Evolutionary conservation across 2,329 filamentous ascomycete genomes (phyloP), one percentile per base, ranked within the genome.

Genomic region (Curvularia spicifera): DNA sequence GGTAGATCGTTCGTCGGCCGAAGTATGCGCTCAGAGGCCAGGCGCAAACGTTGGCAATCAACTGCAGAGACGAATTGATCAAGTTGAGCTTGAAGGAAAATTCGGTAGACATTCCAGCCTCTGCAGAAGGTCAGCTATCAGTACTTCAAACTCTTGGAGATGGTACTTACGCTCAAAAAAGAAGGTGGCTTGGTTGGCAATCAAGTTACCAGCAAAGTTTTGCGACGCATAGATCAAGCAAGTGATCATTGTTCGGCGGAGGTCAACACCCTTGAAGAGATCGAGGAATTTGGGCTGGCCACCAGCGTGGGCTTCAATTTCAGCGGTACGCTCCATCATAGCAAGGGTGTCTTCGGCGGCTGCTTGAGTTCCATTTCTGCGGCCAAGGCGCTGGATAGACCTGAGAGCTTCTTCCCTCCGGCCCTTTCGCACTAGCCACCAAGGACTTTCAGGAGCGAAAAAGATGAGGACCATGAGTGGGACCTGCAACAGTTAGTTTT

Each of bases 21-120:
- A 86, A 79, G 73, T 84, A 88, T 4, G 82, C 82, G n/a, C 84
- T 88, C 47, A 89, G 82, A 56, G 88, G 76, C 87, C 87, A 89
- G 51, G 86, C 88, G 43, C 86, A 77, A 80, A 86, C 86, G 73
- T 87, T 85, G 60, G 87, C 81, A 68, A 89, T 75, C 70, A 77
- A 78, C 68, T 87, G 84, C 2, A 89, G 84, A 51, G 82, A 84
- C 0, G 87, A 88, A 57, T 84, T 88, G 76, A 88, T 87, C 44
- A 89, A 81, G 71, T 85, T 85, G 24, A 89, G 80, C 51, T 83
- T 83, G 71, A 89, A 89, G 6, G 86, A 84, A 39, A 78, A 81
- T 63, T 87, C 78, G 12, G 73, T 75, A 0, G 65, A 65, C 69
- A 89, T 83, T 55, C 85, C 85, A 53, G 87, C 87, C 79, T 88